Percentiles rank a stretch among this genome's conserved stretches.
Conservation (phyloP, 2,329 filamentous ascomycete genomes). For the Byssothecium circinans region DNA sequence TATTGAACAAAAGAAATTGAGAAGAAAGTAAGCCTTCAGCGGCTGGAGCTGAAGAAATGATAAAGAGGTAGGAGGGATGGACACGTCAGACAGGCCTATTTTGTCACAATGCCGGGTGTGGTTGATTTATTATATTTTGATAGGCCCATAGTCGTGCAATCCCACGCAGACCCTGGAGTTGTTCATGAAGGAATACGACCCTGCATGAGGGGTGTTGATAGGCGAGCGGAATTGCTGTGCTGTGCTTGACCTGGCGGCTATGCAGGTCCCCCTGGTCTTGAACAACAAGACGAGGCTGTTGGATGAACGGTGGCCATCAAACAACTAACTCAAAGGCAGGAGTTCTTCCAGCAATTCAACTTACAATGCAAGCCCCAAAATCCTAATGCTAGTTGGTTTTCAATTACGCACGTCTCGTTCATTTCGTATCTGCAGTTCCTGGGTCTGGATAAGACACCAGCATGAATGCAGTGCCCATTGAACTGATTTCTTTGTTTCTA, state of each 20-base stretch:
- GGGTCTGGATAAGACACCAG: no score
- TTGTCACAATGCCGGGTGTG: neutral
- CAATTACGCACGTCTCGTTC: no score
- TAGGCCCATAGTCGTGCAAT: slow-evolving; percentile 2
- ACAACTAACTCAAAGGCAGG: no score
- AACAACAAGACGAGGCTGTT: no score
- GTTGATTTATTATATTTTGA: neutral
- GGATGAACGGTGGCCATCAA: no score
- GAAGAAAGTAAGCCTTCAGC: neutral
- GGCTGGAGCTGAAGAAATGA: neutral
- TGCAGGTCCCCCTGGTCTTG: neutral
- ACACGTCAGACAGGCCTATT: neutral
- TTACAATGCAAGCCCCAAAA: no score
- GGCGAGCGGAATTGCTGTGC: neutral
- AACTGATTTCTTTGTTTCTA: no score
- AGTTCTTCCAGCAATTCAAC: no score
- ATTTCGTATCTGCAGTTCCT: no score
- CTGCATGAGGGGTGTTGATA: slow-evolving; percentile 6
- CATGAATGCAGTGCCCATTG: no score
- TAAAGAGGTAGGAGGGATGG: neutral
- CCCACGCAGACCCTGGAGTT: slow-evolving; percentile 1
- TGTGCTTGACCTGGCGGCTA: neutral
- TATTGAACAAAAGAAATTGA: neutral
- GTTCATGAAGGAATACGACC: slow-evolving; percentile 5
- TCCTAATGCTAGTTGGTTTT: no score